A percentile compares a stretch with the other conserved stretches of the same genome.
Conservation (phyloP, 1,139 yeast genomes). For the Geotrichum histeridarum region DNA sequence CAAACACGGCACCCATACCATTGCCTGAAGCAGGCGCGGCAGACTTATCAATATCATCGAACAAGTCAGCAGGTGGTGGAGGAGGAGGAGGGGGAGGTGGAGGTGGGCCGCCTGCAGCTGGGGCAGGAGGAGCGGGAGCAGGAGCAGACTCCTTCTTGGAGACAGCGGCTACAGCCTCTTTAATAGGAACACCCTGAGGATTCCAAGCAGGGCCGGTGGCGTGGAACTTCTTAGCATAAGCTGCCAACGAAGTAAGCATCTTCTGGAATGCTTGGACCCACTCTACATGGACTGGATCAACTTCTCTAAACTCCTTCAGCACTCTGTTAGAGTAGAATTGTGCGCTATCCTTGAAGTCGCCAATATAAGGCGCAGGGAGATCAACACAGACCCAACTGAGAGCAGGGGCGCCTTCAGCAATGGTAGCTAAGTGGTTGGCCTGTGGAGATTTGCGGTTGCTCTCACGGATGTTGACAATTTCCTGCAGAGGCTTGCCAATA, state of each 20-base stretch:
- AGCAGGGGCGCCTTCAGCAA: slow-evolving; percentile 85
- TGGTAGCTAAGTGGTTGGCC: slow-evolving; percentile 69
- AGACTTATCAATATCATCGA: slow-evolving; percentile 39
- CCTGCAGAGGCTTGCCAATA: slow-evolving; percentile 55
- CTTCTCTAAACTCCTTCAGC: slow-evolving; percentile 72
- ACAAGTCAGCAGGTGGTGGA: slow-evolving; percentile 71
- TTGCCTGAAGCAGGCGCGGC: slow-evolving; percentile 38
- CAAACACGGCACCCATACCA: slow-evolving; percentile 83
- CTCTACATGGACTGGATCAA: slow-evolving; percentile 59
- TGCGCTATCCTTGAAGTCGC: slow-evolving; percentile 85
- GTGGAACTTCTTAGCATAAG: slow-evolving; percentile 70
- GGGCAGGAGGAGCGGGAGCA: slow-evolving; percentile 35
- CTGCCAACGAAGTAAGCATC: slow-evolving; percentile 63
- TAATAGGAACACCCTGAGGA: slow-evolving; percentile 45
- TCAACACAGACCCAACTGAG: slow-evolving; percentile 86
- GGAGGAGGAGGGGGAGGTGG: slow-evolving; percentile 62
- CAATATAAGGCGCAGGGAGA: slow-evolving; percentile 63
- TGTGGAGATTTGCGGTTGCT: slow-evolving; percentile 58
- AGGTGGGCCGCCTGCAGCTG: slow-evolving; percentile 40
- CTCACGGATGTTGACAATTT: slow-evolving; percentile 64
- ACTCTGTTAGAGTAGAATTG: slow-evolving; percentile 92
- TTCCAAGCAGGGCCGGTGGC: slow-evolving; percentile 83
- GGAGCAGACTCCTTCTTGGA: slow-evolving; percentile 34
- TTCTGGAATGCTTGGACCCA: slow-evolving; percentile 71
- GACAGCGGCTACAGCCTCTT: slow-evolving; percentile 28